A percentile compares a stretch with the other conserved stretches of the same genome.
Evolutionary conservation across 495 filamentous ascomycete species (phyloP).

Genomic region (Cairneyella variabilis): DNA sequence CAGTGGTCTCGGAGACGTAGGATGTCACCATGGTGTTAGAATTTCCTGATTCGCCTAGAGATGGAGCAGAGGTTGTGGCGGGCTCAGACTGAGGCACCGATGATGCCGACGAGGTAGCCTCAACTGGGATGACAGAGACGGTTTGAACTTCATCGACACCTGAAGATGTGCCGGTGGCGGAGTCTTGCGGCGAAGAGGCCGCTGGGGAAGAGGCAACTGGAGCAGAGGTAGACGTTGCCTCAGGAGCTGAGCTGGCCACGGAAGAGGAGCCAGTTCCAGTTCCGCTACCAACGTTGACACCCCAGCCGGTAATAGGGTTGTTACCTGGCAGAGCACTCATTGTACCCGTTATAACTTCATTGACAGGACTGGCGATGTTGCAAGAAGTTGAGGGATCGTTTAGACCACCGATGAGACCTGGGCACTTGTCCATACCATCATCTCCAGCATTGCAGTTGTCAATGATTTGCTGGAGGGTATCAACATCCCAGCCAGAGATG

Average conservation of each 20-base stretch:
- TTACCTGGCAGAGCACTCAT: conserved; percentile 40
- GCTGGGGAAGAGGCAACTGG: conserved; percentile 31
- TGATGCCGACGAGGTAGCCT: not conserved
- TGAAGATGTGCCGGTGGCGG: no score
- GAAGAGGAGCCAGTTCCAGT: conserved; percentile 30
- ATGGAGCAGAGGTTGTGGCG: not conserved
- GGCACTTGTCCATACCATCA: conserved; percentile 52
- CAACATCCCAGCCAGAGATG: conserved; percentile 62
- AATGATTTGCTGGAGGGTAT: conserved; percentile 46
- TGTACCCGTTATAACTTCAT: conserved; percentile 37
- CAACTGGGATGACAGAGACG: not conserved
- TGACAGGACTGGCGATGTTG: conserved; percentile 31
- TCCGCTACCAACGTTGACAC: conserved; percentile 26
- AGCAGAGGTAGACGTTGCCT: conserved; percentile 18
- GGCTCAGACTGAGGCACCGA: not conserved
- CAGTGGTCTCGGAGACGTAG: conserved; percentile 9
- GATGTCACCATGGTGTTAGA: conserved; percentile 9
- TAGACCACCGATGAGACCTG: conserved; percentile 48
- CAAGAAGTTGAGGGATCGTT: conserved; percentile 32
- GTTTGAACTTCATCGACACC: no score
- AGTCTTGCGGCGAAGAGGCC: no score
- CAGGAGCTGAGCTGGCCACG: not conserved
- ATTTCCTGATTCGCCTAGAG: not conserved
- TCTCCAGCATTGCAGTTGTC: conserved; percentile 60
- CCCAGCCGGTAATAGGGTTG: conserved; percentile 33